Percentiles rank a stretch among this genome's conserved stretches.
Evolutionary conservation across 1,284 basidiomycete genomes (phyloP).

Genomic region (Bjerkandera adusta): DNA sequence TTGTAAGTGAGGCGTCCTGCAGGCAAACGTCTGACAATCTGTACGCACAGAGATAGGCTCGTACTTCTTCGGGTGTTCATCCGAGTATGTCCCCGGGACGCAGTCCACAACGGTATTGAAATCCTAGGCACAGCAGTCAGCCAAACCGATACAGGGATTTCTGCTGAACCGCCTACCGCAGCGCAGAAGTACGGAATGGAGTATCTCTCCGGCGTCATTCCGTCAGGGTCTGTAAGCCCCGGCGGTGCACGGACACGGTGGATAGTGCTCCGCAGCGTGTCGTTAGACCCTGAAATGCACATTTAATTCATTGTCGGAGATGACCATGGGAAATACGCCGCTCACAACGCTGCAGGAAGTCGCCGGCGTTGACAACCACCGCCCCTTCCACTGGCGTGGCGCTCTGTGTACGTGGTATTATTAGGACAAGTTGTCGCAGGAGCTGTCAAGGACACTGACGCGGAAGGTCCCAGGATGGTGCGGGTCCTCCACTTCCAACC

Average conservation of each 20-base stretch:
- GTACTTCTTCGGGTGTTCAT: slow-evolving; percentile 39
- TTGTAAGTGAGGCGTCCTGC: neutral
- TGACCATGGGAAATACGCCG: slow-evolving; percentile 2
- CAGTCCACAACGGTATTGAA: slow-evolving; percentile 42
- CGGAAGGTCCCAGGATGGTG: slow-evolving; percentile 43
- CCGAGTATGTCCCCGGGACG: slow-evolving; percentile 51
- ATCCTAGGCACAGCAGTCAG: slow-evolving; percentile 30
- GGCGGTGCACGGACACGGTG: slow-evolving; percentile 57
- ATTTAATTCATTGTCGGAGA: neutral
- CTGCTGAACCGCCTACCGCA: slow-evolving; percentile 29
- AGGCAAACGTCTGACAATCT: neutral
- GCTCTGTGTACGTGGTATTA: slow-evolving; percentile 26
- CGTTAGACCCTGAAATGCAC: slow-evolving; percentile 48
- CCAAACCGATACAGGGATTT: neutral
- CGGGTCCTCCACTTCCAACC: slow-evolving; percentile 59
- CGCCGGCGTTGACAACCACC: slow-evolving; percentile 60
- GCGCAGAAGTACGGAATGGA: slow-evolving; percentile 56
- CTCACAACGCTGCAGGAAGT: slow-evolving; percentile 55
- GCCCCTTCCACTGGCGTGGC: slow-evolving; percentile 49
- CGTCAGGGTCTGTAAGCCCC: slow-evolving; percentile 22
- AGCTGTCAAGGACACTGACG: slow-evolving; percentile 23
- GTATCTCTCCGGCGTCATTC: slow-evolving; percentile 46
- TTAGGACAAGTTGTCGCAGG: neutral
- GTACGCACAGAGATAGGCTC: slow-evolving; percentile 35
- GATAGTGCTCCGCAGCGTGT: slow-evolving; percentile 55